Base-by-base conservation (phyloP, 495 filamentous ascomycete genomes). In the Podospora pseudoanserina region DNA sequence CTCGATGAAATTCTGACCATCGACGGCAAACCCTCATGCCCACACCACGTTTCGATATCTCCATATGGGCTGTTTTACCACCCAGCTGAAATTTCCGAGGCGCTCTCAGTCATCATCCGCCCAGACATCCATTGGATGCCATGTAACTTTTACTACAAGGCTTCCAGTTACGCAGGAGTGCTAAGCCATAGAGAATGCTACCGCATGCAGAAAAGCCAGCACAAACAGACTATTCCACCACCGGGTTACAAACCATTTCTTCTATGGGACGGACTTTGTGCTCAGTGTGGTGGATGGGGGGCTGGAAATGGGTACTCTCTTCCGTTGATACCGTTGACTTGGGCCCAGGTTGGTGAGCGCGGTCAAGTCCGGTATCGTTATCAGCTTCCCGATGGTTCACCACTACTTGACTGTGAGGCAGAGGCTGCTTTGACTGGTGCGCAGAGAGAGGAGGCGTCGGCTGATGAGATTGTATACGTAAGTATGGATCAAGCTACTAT, bases 21-120 rank as follows among this genome's bases (percentile, higher is more conserved):
- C 9, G 18, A 30, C 20, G 58, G 27, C 27, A 7, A 57, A 9
- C 27, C 27, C 3, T n/a, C 6, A 34, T 69, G 68, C 57, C 49
- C 27, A 2, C 63, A 69, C 64, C 68, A 69, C 63, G 20, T 65
- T 44, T 49, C 34, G 63, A 44, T 69, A 26, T 49, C 9, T 2
- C n/a, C 23, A 28, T 69, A 27, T 28, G 3, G 2, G 3, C 23
- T 18, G 13, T 58, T n/a, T 23, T 19, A 20, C 11, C 55, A 58
- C 23, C 54, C 54, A 32, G 30, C 54, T 56, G 15, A 56, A 56
- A 56, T 56, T 4, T 9, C 4, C 1, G 54, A 56, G 54, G 54
- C 54, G 6, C 54, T 56, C 55, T 58, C 55, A 9, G 6, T n/a
- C 55, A 58, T 58, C 55, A 49, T 3, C 39, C 39, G 39, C 13